Percentiles rank a stretch among this genome's conserved stretches.
Evolutionary conservation across 768 basidiomycete species (phyloP).

Genomic region (Psilocybe azurescens): DNA sequence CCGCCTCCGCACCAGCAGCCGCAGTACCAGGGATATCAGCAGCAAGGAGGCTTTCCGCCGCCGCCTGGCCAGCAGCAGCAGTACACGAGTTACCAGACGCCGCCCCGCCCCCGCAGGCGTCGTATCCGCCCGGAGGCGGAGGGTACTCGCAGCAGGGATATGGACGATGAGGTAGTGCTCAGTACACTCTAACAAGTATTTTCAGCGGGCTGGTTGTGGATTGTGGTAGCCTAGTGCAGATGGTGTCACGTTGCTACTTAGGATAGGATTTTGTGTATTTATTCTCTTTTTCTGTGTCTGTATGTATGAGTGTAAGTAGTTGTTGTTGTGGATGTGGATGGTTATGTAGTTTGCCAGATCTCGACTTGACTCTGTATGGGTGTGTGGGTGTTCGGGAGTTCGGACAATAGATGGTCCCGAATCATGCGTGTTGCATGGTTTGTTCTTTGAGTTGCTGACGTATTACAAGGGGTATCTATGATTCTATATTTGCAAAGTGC

Average conservation of each 20-base stretch:
- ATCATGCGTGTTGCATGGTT: no score
- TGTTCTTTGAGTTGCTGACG: no score
- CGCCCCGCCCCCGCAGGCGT: conserved; percentile 20
- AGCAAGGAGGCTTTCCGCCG: conserved; percentile 25
- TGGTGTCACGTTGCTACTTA: background rate
- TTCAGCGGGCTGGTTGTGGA: no score
- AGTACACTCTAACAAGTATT: no score
- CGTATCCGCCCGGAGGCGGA: conserved; percentile 17
- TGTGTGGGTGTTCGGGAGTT: no score
- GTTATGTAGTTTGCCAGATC: no score
- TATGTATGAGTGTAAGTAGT: background rate
- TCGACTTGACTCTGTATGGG: no score
- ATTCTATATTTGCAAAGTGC: conserved; percentile 1
- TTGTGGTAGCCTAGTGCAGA: background rate
- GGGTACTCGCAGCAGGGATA: conserved; percentile 31
- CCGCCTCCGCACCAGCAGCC: conserved; percentile 12
- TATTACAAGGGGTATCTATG: conserved; percentile 1
- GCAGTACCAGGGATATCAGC: conserved; percentile 24
- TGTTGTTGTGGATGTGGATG: no score
- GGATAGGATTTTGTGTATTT: background rate
- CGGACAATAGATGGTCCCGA: no score
- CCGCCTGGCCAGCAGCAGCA: conserved; percentile 26
- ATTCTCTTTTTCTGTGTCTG: background rate
- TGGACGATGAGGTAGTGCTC: conserved; percentile 18
- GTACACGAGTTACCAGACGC: conserved; percentile 24